phyloP scores from a whole-genome alignment of 257 asterid genomes.

The Nicotiana paniculata region DNA sequence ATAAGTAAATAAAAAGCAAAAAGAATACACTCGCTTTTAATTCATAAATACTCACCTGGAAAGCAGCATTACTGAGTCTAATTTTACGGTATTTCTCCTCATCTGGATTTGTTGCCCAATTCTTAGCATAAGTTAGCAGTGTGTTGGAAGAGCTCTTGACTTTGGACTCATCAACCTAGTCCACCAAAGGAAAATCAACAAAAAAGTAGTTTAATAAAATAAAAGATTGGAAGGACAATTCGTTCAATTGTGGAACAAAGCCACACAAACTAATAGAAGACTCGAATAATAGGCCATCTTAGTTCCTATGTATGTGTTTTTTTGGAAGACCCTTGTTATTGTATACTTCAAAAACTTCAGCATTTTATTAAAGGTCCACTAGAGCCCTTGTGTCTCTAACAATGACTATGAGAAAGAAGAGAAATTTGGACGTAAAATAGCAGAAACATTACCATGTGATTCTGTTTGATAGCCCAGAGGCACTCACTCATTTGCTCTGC shows the following conservation, averaged over 20 bases:
- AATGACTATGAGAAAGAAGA: background rate
- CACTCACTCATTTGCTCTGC: slow-evolving; percentile 90
- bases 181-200: slow-evolving; percentile 15
- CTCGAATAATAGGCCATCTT: background rate
- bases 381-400: too few relatives aligned
- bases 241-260: background rate
- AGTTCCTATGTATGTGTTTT: background rate
- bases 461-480: slow-evolving; percentile 69
- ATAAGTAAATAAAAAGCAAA: background rate
- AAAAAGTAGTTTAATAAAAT: background rate
- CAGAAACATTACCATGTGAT: slow-evolving; percentile 48
- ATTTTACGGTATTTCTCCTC: slow-evolving; percentile 93
- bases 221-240: background rate
- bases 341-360: background rate
- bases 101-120: slow-evolving; percentile 69
- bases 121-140: slow-evolving; percentile 63
- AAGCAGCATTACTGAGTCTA: slow-evolving; percentile 61
- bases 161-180: slow-evolving; percentile 75
- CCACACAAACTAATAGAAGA: background rate
- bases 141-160: slow-evolving; percentile 85
- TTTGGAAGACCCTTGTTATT: background rate
- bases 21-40: background rate
- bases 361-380: background rate
- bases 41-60: slow-evolving; percentile 54
- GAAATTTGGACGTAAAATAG: background rate